Base-by-base conservation (phyloP, 768 basidiomycete species). In the Termitomyces sp. region DNA sequence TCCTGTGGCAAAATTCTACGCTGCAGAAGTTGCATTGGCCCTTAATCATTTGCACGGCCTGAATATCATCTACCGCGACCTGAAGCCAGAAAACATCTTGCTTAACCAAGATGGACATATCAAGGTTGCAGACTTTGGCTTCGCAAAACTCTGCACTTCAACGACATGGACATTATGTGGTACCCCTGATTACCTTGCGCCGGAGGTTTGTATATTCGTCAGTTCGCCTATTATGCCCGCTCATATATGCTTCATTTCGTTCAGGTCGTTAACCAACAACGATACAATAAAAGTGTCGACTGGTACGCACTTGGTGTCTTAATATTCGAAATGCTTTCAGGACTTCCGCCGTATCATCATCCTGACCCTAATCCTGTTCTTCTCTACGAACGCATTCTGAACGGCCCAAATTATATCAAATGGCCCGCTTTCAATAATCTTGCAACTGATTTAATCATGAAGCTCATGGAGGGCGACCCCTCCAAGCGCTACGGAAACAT, bases 281-380 rank as follows among this genome's bases (percentile, higher is more conserved):
- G 95, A 6, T 98, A 99, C 71, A 96, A 95, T 70, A 96, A 97
- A 72, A 89, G 88, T 58, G 96, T 98, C 2, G 97, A 99, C 69
- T 99, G 95, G 95, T 99, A 98, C 75, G 96, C 97, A 1, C 83
- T 98, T 54, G 97, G 97, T 53, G 93, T 99, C 56, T 86, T 99
- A 61, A 90, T 95, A 57, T 99, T 91, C 70, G 97, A 99, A 74
- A 98, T 98, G 95, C 82, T 99, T 47, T 94, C 91, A 0, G 97
- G 97, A 8, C 87, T 90, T 30, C 93, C 95, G 30, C 97, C 97
- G 0, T 98, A 94, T 77, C 95, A 97, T 74, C 89, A 91, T 71
- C 77, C 82, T 28, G 92, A 93, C 69, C 84, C 79, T 50, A 91
- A 93, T 68, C 95, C 91, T 23, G 84, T 95, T 66, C 77, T 84